Conservation (phyloP, 441 rosid species). For the Gossypium davidsonii region DNA sequence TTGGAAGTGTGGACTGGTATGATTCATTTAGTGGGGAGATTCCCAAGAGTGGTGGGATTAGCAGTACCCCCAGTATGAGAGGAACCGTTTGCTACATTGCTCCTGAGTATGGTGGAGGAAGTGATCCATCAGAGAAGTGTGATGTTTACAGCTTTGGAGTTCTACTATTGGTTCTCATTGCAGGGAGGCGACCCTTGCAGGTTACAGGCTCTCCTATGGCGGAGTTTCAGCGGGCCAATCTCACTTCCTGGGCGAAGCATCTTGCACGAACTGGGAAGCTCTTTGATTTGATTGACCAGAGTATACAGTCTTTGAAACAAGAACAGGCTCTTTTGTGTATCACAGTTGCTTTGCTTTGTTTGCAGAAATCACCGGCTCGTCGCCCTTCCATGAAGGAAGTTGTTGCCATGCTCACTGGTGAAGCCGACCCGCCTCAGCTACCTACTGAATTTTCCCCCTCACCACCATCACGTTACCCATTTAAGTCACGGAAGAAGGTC, state of each 20-base stretch:
- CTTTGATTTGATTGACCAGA: slow-evolving; percentile 68
- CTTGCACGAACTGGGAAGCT: slow-evolving; percentile 68
- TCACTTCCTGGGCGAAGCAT: slow-evolving; percentile 79
- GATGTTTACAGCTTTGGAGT: slow-evolving; percentile 92
- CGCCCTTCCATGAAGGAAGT: slow-evolving; percentile 85
- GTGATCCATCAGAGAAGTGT: slow-evolving; percentile 63
- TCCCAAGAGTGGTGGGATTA: slow-evolving; percentile 63
- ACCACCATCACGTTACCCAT: slow-evolving; percentile 53
- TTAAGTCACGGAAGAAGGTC: slow-evolving; percentile 48
- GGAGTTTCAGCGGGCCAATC: slow-evolving; percentile 75
- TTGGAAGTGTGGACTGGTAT: slow-evolving; percentile 53
- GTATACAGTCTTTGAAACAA: slow-evolving; percentile 41
- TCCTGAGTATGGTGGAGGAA: slow-evolving; percentile 72
- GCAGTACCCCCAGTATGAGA: slow-evolving; percentile 94
- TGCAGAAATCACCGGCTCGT: slow-evolving; percentile 66
- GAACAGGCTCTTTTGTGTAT: slow-evolving; percentile 75
- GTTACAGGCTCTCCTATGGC: slow-evolving; percentile 66
- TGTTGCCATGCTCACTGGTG: slow-evolving; percentile 68
- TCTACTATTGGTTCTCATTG: slow-evolving; percentile 58
- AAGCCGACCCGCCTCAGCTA: slow-evolving; percentile 44
- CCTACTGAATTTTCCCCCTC: slow-evolving; percentile 81
- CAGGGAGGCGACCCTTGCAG: slow-evolving; percentile 83
- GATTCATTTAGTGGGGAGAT: slow-evolving; percentile 67
- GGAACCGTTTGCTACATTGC: slow-evolving; percentile 90
- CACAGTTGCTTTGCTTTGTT: slow-evolving; percentile 72